These are phyloP conservation scores for Vanilla planifolia DNA, from an alignment of 106 monocot genomes.

Conservation along the genomic window DNA sequence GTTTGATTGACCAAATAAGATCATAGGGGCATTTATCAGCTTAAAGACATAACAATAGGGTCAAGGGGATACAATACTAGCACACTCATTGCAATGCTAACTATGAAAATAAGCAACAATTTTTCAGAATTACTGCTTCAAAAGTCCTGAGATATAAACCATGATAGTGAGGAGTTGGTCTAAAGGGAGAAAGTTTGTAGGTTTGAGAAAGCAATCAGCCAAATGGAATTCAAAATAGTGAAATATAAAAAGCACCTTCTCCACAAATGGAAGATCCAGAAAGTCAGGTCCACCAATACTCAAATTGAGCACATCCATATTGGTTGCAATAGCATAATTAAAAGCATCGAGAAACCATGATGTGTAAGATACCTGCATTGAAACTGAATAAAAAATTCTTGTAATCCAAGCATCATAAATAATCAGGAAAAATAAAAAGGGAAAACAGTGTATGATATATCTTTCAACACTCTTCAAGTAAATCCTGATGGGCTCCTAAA, in stretches of 20 bases:
- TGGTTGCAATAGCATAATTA: constrained; percentile 97
- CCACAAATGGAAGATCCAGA: constrained; percentile 97
- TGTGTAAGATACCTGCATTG: constrained; percentile 98
- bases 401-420: constrained; percentile 30
- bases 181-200: too few species aligned
- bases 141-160: too few species aligned
- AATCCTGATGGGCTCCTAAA: neutral
- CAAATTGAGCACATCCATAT: constrained; percentile 99
- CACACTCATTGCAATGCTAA: too few species aligned
- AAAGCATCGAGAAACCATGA: constrained; percentile 99
- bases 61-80: too few species aligned
- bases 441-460: neutral
- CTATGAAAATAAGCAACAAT: too few species aligned
- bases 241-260: constrained; percentile 55
- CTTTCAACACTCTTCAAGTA: neutral
- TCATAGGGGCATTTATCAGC: too few species aligned
- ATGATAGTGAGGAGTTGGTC: too few species aligned
- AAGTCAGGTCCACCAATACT: constrained; percentile 99
- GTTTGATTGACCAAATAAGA: too few species aligned
- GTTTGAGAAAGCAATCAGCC: too few species aligned
- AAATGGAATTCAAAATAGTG: constrained; percentile 2
- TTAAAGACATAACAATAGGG: too few species aligned
- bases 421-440: neutral
- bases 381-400: constrained; percentile 78
- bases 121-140: too few species aligned